phyloP scores from a whole-genome alignment of 257 asterid species.

The Oldenlandia corymbosa region DNA sequence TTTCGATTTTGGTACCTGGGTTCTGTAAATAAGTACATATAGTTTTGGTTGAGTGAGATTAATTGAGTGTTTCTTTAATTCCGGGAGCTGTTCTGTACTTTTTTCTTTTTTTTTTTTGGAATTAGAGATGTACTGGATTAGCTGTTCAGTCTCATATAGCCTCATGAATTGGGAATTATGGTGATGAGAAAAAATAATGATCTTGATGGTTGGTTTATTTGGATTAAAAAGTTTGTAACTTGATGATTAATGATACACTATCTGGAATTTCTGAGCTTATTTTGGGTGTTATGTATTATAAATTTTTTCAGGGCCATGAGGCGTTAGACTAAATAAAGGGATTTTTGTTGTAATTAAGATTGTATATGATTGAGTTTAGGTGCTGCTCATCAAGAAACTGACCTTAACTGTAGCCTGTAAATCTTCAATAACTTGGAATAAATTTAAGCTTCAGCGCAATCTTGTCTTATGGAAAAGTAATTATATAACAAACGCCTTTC shows the following conservation, averaged over 20 bases:
- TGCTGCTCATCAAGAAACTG: not conserved
- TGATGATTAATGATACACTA: not conserved
- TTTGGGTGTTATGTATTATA: not conserved
- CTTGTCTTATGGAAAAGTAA: not conserved
- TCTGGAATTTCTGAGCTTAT: not conserved
- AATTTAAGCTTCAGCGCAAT: not conserved
- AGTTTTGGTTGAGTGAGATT: not conserved
- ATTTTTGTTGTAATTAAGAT: not conserved
- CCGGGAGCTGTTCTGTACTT: not conserved
- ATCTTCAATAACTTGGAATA: not conserved
- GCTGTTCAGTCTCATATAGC: not conserved
- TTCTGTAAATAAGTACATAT: not conserved
- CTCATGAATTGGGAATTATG: not conserved
- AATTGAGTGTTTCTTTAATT: not conserved
- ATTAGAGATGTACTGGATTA: constrained; percentile 2
- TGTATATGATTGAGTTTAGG: not conserved
- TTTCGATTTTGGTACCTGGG: not conserved
- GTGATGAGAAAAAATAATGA: not conserved
- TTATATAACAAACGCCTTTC: not conserved
- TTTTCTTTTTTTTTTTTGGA: too few relatives aligned
- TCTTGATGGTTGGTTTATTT: not conserved
- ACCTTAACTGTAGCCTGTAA: not conserved
- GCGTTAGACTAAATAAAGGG: not conserved
- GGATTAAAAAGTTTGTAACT: not conserved
- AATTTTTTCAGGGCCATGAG: not conserved